Conservation (phyloP, 2,329 filamentous ascomycete species). For the Cyclaneusma minus region DNA sequence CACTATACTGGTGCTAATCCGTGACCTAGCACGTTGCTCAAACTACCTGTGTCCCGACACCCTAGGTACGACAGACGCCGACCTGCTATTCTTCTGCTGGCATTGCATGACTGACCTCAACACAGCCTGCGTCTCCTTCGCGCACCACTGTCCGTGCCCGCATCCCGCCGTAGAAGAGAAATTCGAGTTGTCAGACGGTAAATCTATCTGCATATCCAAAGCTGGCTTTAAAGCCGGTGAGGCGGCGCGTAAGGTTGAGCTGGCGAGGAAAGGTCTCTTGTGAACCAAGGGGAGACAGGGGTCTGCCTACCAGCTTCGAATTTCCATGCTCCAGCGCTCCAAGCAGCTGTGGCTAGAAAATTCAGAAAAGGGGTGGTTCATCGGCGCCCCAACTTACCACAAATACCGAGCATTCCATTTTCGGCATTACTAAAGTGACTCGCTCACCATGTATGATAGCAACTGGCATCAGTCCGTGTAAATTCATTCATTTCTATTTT, state of each 20-base stretch:
- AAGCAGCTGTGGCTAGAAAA: too few species aligned
- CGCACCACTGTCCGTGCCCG: constrained; percentile 90
- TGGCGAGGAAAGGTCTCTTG: constrained; percentile 64
- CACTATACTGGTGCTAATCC: constrained; percentile 2
- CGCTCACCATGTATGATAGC: too few species aligned
- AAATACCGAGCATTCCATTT: too few species aligned
- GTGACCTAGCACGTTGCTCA: constrained; percentile 57
- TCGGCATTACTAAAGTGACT: too few species aligned
- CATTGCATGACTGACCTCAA: background rate
- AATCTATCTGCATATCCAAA: constrained; percentile 58
- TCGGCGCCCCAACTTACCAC: too few species aligned
- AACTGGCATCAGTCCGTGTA: too few species aligned
- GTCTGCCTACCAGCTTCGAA: too few species aligned
- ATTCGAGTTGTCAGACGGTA: constrained; percentile 56
- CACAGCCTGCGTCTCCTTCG: constrained; percentile 77
- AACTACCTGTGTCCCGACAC: constrained; percentile 93
- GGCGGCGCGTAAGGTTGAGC: constrained; percentile 58
- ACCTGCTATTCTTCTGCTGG: constrained; percentile 1
- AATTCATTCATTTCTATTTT: too few species aligned
- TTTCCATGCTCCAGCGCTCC: too few species aligned
- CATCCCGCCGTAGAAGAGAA: constrained; percentile 67
- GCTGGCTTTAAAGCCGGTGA: constrained; percentile 61
- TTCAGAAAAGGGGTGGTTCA: too few species aligned
- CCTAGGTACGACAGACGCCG: constrained; percentile 32
- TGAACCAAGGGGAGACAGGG: too few species aligned